Percentiles rank a stretch among this genome's conserved stretches.
These are phyloP conservation scores for Pachysandra terminalis DNA, from an alignment of 164 flowering plant species.

Conservation along the genomic window DNA sequence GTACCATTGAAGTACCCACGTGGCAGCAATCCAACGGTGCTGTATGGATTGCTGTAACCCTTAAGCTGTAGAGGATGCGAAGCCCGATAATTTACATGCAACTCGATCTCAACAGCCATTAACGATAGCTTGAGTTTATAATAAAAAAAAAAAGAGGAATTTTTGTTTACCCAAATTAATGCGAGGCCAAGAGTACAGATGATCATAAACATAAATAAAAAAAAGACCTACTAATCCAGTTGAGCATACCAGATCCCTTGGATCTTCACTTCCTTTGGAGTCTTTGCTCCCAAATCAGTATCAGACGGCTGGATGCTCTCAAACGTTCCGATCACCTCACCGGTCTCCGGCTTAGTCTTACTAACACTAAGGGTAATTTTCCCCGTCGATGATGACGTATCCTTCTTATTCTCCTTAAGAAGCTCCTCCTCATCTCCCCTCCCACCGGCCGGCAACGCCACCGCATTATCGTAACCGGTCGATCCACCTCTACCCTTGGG, in stretches of 20 bases:
- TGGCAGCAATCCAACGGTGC: too few species aligned
- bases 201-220: too few species aligned
- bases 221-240: constrained; percentile 49
- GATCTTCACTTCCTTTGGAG: constrained; percentile 92
- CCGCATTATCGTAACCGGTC: constrained; percentile 87
- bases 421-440: constrained; percentile 99
- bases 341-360: constrained; percentile 79
- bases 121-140: background rate
- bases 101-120: background rate
- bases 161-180: too few species aligned
- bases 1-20: too few species aligned
- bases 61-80: too few species aligned
- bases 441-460: constrained; percentile 96
- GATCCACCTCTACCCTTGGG: constrained; percentile 99
- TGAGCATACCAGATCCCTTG: constrained; percentile 96
- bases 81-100: background rate
- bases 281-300: constrained; percentile 91
- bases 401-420: constrained; percentile 77
- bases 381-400: constrained; percentile 58
- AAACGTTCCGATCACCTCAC: constrained; percentile 90
- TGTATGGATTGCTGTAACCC: too few species aligned
- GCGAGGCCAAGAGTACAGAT: too few species aligned
- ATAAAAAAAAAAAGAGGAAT: too few species aligned
- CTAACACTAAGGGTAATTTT: constrained; percentile 77
- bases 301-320: constrained; percentile 96